Evolutionary conservation across 176 grass and related monocot species (phyloP).

Genomic region (Phyllostachys edulis): DNA sequence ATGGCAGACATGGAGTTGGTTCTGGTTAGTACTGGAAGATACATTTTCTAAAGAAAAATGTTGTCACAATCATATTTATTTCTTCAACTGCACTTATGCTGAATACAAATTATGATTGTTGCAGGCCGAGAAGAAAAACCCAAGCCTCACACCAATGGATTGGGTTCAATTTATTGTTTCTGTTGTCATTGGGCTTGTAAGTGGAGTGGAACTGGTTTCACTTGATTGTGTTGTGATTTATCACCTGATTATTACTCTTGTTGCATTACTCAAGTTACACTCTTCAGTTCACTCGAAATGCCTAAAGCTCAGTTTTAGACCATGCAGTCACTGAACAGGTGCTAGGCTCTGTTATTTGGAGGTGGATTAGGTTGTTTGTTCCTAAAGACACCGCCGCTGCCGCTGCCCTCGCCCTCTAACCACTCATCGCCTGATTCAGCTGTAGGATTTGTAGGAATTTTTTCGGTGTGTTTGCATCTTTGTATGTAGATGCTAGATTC

Average conservation of each 20-base stretch:
- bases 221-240: conserved; percentile 24
- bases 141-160: conserved; percentile 95
- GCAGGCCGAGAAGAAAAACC: conserved; percentile 99
- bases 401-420: no score
- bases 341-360: no score
- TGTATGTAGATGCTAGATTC: no score
- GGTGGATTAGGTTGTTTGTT: no score
- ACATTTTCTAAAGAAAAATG: not conserved
- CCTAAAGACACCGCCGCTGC: no score
- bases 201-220: conserved; percentile 31
- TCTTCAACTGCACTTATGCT: conserved; percentile 15
- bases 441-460: no score
- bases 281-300: conserved; percentile 88
- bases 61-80: not conserved
- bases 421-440: no score
- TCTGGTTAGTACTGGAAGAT: conserved; percentile 54
- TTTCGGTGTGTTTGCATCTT: no score
- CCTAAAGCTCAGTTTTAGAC: no score
- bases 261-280: conserved; percentile 63
- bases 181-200: conserved; percentile 96
- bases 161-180: conserved; percentile 95
- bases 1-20: conserved; percentile 99
- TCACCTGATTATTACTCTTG: conserved; percentile 35
- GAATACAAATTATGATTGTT: conserved; percentile 20
- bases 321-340: no score